Evolutionary conservation across 495 filamentous ascomycete species (phyloP).

Genomic region (Aspergillus mulundensis): DNA sequence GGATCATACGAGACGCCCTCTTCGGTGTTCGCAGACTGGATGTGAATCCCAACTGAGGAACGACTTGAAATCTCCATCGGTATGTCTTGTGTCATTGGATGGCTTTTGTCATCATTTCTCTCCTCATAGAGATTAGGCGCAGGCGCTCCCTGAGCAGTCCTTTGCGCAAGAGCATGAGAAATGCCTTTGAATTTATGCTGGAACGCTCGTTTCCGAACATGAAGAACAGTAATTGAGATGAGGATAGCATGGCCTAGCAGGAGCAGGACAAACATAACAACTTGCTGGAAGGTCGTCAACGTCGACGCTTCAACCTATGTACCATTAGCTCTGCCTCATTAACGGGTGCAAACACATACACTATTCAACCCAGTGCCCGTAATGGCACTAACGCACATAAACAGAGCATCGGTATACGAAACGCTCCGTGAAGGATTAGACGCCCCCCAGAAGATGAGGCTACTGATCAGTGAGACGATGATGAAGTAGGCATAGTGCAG

Average conservation of each 20-base stretch:
- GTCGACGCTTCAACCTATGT: constrained; percentile 56
- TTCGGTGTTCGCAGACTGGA: constrained; percentile 11
- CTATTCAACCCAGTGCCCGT: constrained; percentile 74
- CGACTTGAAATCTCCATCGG: constrained; percentile 1
- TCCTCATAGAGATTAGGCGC: background rate
- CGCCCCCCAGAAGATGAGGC: constrained; percentile 69
- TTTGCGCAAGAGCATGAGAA: constrained; percentile 39
- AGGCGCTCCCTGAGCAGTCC: constrained; percentile 10
- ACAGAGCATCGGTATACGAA: constrained; percentile 70
- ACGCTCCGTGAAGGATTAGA: constrained; percentile 60
- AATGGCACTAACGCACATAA: constrained; percentile 75
- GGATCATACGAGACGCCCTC: constrained; percentile 23
- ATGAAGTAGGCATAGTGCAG: constrained; percentile 79
- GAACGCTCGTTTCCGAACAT: constrained; percentile 66
- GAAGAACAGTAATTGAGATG: constrained; percentile 39
- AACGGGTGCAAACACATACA: constrained; percentile 31
- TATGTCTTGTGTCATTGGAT: background rate
- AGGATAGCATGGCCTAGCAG: constrained; percentile 62
- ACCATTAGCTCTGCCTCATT: background rate
- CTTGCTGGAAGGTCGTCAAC: constrained; percentile 76
- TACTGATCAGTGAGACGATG: constrained; percentile 55
- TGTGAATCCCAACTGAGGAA: constrained; percentile 12
- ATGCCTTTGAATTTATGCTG: constrained; percentile 61
- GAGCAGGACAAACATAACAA: constrained; percentile 67
- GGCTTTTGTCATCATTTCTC: background rate